Evolutionary conservation across 164 flowering plant genomes (phyloP).

Genomic region (Hamamelis virginiana): DNA sequence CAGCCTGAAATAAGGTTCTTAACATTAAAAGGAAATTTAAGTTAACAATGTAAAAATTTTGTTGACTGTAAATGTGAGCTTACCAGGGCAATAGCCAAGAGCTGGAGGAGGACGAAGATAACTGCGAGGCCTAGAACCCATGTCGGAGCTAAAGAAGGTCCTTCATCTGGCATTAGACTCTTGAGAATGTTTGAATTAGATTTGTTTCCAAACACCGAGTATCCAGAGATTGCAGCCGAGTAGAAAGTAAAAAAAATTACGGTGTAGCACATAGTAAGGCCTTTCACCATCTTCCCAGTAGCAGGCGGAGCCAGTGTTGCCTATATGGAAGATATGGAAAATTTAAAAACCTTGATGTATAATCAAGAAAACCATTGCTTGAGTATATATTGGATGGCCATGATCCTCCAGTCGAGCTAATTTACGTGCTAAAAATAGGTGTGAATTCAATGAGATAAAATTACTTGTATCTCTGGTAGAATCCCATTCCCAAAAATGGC

Average conservation of each 20-base stretch:
- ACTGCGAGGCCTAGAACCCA: conserved; percentile 78
- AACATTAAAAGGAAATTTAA: neutral
- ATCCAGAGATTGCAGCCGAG: conserved; percentile 78
- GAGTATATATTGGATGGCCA: too few species aligned
- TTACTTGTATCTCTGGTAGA: conserved; percentile 94
- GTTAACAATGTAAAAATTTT: neutral
- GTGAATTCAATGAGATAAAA: neutral
- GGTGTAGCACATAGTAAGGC: conserved; percentile 76
- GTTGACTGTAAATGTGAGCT: conserved; percentile 10
- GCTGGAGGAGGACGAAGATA: conserved; percentile 80
- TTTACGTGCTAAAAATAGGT: too few species aligned
- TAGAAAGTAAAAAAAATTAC: conserved; percentile 84
- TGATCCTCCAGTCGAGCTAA: too few species aligned
- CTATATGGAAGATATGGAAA: conserved; percentile 32
- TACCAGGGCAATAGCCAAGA: conserved; percentile 93
- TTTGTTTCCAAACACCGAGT: conserved; percentile 84
- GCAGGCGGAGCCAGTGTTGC: conserved; percentile 99
- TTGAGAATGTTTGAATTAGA: conserved; percentile 71
- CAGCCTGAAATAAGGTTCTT: neutral
- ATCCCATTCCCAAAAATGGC: conserved; percentile 92
- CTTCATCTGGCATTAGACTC: conserved; percentile 76
- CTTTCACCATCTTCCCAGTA: conserved; percentile 92
- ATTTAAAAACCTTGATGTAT: neutral
- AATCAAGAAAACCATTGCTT: neutral
- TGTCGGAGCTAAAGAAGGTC: conserved; percentile 84